Base-by-base conservation (phyloP, 1,139 yeast genomes). In the Blastobotrys apis region DNA sequence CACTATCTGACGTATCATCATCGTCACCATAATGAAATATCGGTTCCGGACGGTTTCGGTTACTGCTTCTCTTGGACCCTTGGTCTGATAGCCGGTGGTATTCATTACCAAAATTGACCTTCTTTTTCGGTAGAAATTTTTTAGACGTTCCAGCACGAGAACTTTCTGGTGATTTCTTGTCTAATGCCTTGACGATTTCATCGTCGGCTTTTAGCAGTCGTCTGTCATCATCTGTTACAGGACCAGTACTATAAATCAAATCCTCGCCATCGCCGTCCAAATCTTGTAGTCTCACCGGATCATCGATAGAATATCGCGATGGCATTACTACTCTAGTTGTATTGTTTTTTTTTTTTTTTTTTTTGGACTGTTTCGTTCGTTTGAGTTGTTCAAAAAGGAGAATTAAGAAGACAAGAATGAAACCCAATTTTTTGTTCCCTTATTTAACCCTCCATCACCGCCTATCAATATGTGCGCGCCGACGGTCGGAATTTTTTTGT, bases 141-240 rank as follows among this genome's bases (percentile, higher is more conserved):
- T 39, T 45, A 13, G 47, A 35, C 2, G 36, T 12, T 10, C 34
- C 10, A 19, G 38, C 30, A 6, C 26, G 6, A 6, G 26, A 23
- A 23, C 9, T 8, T 44, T n/a, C 34, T 37, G 33, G 26, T 3
- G 44, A 32, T 26, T 52, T 51, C 29, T 45, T 41, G 17, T 44
- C 50, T 16, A 57, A 42, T 5, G 57, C 59, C 30, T 56, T 39
- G n/a, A 57, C 43, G 12, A 53, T 57, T 20, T 56, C 60, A 32
- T 59, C 61, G 45, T 58, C 63, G 3, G 59, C 61, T 21, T 55
- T 39, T 9, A 59, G 50, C 34, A 59, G 49, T 38, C 57, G 56
- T 3, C 62, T 48, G 47, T 59, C 63, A 25, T 46, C 53, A 9
- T 52, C 52, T 2, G 60, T 51, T 5, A 57, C 59, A 4, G 47